Base-by-base conservation (phyloP, 2,329 filamentous ascomycete species). In the Phaeosphaeriaceae sp. region DNA sequence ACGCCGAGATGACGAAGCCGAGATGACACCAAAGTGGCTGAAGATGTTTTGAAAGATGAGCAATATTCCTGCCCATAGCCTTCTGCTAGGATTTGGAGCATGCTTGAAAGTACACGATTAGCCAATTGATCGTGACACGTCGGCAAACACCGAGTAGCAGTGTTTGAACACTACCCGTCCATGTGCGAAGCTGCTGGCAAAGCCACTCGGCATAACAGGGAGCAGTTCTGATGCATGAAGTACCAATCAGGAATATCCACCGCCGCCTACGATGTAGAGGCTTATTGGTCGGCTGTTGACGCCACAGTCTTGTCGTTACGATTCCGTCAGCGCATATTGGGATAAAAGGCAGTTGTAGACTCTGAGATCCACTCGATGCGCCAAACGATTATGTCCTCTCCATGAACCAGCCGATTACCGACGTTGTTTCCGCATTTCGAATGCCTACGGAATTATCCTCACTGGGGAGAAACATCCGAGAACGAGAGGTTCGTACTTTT, bases 61-160 rank as follows among this genome's bases (percentile, higher is more conserved):
- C 42, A 54, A 42, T 51, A 51, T 40, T 53, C 32, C 50, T 53
- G 43, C 51, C 51, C 45, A 48, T 30, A 51, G 51, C 51, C 48
- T 54, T 54, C 48, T 51, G 34, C 49, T 52, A 52, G 49, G 49
- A 45, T 48, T 42, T 44, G 42, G 42, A 48, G 29, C 33, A 51
- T 54, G 40, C 42, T 51, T 54, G 35, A 54, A 51, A 30, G 42
- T 33, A 54, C 23, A 51, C 42, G 39, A 54, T 51, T 26, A 48
- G 18, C 51, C 23, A 54, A 50, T 54, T 54, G 37, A 54, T 54
- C 37, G 42, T 54, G 45, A 54, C 51, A 51, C 51, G 51, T 51
- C 32, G 30, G 51, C 42, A 54, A 54, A 54, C 34, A 54, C 51
- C 51, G 38, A 54, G 51, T 54, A 51, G 46, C 37, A 47, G 20